phyloP scores from a whole-genome alignment of 768 basidiomycete species.

The Dioszegia crocea region DNA sequence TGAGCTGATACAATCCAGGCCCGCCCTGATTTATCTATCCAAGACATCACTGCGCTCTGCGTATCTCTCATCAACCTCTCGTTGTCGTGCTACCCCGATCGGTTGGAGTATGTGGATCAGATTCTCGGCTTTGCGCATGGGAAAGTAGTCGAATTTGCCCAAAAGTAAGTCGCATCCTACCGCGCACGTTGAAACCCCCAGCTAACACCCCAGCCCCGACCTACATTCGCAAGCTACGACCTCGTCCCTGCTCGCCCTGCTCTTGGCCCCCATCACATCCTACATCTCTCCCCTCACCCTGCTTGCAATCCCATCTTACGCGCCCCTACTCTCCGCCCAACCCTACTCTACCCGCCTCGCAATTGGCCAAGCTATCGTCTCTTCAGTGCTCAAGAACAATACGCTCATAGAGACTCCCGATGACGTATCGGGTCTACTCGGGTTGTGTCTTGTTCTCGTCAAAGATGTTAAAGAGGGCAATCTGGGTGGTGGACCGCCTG shows the following conservation, averaged over 20 bases:
- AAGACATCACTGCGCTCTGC: constrained; percentile 92
- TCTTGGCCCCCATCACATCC: constrained; percentile 90
- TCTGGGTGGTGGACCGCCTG: constrained; percentile 55
- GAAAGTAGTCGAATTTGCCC: constrained; percentile 77
- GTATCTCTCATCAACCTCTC: constrained; percentile 94
- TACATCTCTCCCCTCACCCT: constrained; percentile 94
- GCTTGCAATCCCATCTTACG: constrained; percentile 90
- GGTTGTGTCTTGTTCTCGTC: constrained; percentile 86
- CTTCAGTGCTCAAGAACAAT: constrained; percentile 92
- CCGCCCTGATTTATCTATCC: constrained; percentile 92
- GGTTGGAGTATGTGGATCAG: constrained; percentile 95
- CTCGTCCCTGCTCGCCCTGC: constrained; percentile 80
- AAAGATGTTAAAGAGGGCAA: constrained; percentile 62
- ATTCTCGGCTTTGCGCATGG: constrained; percentile 80
- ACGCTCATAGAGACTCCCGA: constrained; percentile 89
- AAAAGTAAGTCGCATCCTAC: constrained; percentile 59
- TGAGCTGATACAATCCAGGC: constrained; percentile 58
- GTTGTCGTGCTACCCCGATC: constrained; percentile 92
- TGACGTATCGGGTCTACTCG: constrained; percentile 88
- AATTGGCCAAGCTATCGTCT: constrained; percentile 90
- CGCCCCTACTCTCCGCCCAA: constrained; percentile 74
- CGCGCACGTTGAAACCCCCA: not conserved
- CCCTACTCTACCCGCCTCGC: constrained; percentile 84
- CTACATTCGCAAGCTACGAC: constrained; percentile 82
- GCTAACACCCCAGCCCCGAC: constrained; percentile 63